phyloP scores from a whole-genome alignment of 2,329 filamentous ascomycete genomes.

The Penicillium oxalicum region DNA sequence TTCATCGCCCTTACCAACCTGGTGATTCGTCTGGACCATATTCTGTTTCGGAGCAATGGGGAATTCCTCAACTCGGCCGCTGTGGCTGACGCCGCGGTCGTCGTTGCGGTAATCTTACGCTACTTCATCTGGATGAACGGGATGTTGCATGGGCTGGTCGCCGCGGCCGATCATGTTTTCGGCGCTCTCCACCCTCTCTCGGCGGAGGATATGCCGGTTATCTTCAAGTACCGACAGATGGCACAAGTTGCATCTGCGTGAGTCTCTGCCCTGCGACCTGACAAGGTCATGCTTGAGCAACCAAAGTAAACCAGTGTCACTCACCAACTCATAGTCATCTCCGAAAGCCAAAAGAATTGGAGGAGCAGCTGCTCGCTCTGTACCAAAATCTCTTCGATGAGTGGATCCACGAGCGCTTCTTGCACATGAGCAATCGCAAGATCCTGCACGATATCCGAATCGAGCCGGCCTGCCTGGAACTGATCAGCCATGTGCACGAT shows the following conservation, averaged over 20 bases:
- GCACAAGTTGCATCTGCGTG: constrained; percentile 16
- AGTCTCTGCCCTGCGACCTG: constrained; percentile 1
- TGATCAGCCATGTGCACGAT: constrained; percentile 12
- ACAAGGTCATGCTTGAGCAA: no score
- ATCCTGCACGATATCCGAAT: constrained; percentile 7
- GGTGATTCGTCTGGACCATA: constrained; percentile 17
- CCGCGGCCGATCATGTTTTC: constrained; percentile 4
- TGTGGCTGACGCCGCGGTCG: constrained; percentile 4
- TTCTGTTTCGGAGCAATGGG: constrained; percentile 17
- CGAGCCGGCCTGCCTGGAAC: constrained; percentile 6
- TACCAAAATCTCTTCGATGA: constrained; percentile 23
- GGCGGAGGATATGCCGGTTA: not conserved
- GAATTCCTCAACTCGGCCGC: constrained; percentile 11
- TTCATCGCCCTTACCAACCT: constrained; percentile 20
- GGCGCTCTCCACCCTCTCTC: constrained; percentile 9
- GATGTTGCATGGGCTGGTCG: constrained; percentile 9
- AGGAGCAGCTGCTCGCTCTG: constrained; percentile 17
- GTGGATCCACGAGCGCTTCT: constrained; percentile 22
- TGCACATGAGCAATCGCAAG: constrained; percentile 16
- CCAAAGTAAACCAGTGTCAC: not conserved
- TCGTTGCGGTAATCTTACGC: constrained; percentile 10
- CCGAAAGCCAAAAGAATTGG: constrained; percentile 15
- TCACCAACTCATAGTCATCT: constrained; percentile 12
- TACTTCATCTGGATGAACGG: constrained; percentile 14
- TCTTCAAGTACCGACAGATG: constrained; percentile 17